Percentiles rank a stretch among this genome's conserved stretches.
phyloP scores from a whole-genome alignment of 768 basidiomycete species.

The Termitomyces sp. region DNA sequence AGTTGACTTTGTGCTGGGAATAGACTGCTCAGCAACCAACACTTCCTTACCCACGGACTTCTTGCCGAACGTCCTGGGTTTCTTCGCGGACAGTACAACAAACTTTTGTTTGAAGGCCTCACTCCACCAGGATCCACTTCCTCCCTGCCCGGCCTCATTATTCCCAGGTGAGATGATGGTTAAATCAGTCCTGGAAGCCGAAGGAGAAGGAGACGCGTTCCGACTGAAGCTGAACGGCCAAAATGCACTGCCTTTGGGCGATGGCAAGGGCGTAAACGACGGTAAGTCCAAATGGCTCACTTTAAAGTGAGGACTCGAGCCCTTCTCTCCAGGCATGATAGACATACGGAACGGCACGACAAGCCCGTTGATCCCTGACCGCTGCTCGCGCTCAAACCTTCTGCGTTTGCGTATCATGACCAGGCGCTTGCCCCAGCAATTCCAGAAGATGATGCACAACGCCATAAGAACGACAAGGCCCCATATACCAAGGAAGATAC shows the following conservation, averaged over 20 bases:
- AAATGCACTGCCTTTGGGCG: constrained; percentile 26
- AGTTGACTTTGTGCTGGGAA: constrained; percentile 1
- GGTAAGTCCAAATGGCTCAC: constrained; percentile 23
- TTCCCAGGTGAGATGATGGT: constrained; percentile 34
- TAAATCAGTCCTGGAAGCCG: constrained; percentile 34
- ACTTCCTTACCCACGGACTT: constrained; percentile 30
- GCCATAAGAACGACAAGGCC: constrained; percentile 78
- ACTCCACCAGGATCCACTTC: neutral
- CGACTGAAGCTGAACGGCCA: constrained; percentile 29
- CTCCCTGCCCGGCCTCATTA: constrained; percentile 14
- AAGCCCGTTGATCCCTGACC: constrained; percentile 40
- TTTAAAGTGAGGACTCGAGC: constrained; percentile 2
- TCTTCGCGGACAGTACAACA: constrained; percentile 25
- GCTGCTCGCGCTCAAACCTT: constrained; percentile 48
- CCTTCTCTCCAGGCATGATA: constrained; percentile 12
- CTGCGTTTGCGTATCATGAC: constrained; percentile 41
- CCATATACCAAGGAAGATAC: constrained; percentile 82
- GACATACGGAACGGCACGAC: constrained; percentile 27
- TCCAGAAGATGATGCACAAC: constrained; percentile 63
- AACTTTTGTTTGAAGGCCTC: constrained; percentile 11
- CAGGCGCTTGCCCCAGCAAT: constrained; percentile 50
- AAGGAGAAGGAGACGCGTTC: constrained; percentile 17
- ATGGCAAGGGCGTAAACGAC: constrained; percentile 48
- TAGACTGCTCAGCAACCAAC: constrained; percentile 23
- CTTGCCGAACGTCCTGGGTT: constrained; percentile 39